Evolutionary conservation across 371 early-diverging fungal species (phyloP).

Genomic region (Haplosporangium sp.): DNA sequence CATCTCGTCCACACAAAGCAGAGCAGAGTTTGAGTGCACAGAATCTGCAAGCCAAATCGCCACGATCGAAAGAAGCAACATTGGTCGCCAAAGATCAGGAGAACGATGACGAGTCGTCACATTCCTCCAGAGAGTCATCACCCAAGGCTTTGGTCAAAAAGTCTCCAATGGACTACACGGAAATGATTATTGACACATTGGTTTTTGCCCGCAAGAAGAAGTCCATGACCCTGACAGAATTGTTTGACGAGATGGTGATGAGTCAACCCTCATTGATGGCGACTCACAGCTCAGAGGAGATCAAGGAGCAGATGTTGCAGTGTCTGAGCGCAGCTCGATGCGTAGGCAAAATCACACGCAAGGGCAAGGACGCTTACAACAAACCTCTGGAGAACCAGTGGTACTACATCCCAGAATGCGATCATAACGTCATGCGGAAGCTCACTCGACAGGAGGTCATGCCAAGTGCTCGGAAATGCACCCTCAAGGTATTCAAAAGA

Average conservation of each 20-base stretch:
- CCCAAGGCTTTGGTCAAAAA: conserved; percentile 14
- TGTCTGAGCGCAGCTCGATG: conserved; percentile 49
- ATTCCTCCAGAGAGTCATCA: conserved; percentile 18
- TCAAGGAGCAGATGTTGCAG: conserved; percentile 51
- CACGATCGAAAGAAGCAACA: no score
- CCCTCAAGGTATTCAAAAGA: conserved; percentile 55
- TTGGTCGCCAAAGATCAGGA: not conserved
- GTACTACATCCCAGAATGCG: conserved; percentile 70
- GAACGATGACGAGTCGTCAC: conserved; percentile 1
- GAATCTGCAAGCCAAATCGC: no score
- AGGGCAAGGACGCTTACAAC: conserved; percentile 73
- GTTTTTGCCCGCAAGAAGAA: conserved; percentile 55
- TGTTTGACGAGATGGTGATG: conserved; percentile 52
- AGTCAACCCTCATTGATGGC: conserved; percentile 45
- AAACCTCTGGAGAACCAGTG: conserved; percentile 70
- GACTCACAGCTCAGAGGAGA: conserved; percentile 27
- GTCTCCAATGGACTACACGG: conserved; percentile 44
- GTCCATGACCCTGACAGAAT: conserved; percentile 48
- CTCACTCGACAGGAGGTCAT: conserved; percentile 57
- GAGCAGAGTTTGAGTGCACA: no score
- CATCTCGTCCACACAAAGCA: no score
- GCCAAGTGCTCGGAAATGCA: conserved; percentile 73
- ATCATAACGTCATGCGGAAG: conserved; percentile 57
- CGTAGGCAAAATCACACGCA: conserved; percentile 69
- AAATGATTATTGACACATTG: conserved; percentile 54